A percentile compares a stretch with the other conserved stretches of the same genome.
Conservation (phyloP, 2,329 filamentous ascomycete genomes). For the Ophiostoma sp. region DNA sequence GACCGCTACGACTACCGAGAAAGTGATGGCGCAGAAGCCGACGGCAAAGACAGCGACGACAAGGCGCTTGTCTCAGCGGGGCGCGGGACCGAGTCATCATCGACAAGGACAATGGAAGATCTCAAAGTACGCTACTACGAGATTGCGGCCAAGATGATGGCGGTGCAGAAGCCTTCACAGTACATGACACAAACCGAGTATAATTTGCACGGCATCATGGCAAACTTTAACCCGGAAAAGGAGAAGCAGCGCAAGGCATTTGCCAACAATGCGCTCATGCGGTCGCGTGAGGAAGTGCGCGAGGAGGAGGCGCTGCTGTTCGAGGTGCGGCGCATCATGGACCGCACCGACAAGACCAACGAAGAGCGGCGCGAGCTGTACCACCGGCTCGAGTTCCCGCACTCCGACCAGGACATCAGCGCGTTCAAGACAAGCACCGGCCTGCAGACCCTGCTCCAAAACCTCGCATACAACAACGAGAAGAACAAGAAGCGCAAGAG, state of each 20-base stretch:
- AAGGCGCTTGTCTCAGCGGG: constrained; percentile 26
- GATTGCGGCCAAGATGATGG: constrained; percentile 76
- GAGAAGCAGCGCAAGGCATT: constrained; percentile 80
- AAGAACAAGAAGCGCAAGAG: constrained; percentile 85
- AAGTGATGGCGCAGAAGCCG: constrained; percentile 39
- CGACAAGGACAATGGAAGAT: constrained; percentile 70
- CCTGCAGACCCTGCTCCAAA: constrained; percentile 73
- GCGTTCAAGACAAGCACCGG: constrained; percentile 77
- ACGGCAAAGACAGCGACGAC: constrained; percentile 29
- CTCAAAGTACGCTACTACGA: constrained; percentile 88
- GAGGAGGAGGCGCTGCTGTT: constrained; percentile 87
- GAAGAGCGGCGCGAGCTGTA: constrained; percentile 85
- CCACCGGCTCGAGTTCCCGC: constrained; percentile 76
- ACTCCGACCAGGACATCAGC: constrained; percentile 62
- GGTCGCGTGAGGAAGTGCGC: constrained; percentile 79
- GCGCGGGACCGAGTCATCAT: constrained; percentile 28
- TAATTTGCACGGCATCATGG: constrained; percentile 74
- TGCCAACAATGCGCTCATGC: constrained; percentile 69
- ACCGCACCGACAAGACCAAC: constrained; percentile 78
- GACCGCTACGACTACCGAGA: constrained; percentile 80
- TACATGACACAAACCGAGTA: constrained; percentile 87
- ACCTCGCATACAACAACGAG: constrained; percentile 68
- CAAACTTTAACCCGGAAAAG: constrained; percentile 74
- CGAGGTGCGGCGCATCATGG: constrained; percentile 87
- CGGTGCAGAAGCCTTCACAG: constrained; percentile 69